These are phyloP conservation scores for Elsinoe necatrix DNA, from an alignment of 2,329 filamentous ascomycete species.

Conservation along the genomic window DNA sequence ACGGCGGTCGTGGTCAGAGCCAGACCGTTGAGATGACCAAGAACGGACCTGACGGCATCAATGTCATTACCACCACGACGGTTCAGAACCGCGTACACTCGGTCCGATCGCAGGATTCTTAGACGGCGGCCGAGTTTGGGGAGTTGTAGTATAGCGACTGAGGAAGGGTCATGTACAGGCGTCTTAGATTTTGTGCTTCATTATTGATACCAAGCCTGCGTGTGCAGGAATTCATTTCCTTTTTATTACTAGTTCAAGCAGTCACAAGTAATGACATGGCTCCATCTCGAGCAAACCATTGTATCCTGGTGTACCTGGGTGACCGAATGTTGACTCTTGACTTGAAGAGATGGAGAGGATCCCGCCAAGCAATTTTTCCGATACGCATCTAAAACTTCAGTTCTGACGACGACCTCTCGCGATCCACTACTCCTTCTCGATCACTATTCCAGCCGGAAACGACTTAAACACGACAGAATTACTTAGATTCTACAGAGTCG, in stretches of 20 bases:
- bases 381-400: not conserved
- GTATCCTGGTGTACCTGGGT: too few species aligned
- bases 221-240: not conserved
- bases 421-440: too few species aligned
- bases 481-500: too few species aligned
- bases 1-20: not conserved
- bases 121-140: not conserved
- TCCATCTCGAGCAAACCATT: not conserved
- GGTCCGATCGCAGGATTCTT: not conserved
- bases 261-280: not conserved
- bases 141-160: not conserved
- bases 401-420: not conserved
- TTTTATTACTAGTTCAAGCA: not conserved
- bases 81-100: not conserved
- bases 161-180: not conserved
- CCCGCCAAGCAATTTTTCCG: not conserved
- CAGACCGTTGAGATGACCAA: not conserved
- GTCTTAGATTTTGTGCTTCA: not conserved
- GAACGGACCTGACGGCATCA: constrained; percentile 12
- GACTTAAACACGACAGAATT: too few species aligned
- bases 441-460: too few species aligned
- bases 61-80: constrained; percentile 11
- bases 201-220: not conserved
- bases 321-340: too few species aligned
- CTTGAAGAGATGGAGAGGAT: not conserved